Evolutionary conservation across 2,329 filamentous ascomycete species (phyloP), one percentile per base, ranked within the genome.

Genomic region (Beauveria pseudobassiana): DNA sequence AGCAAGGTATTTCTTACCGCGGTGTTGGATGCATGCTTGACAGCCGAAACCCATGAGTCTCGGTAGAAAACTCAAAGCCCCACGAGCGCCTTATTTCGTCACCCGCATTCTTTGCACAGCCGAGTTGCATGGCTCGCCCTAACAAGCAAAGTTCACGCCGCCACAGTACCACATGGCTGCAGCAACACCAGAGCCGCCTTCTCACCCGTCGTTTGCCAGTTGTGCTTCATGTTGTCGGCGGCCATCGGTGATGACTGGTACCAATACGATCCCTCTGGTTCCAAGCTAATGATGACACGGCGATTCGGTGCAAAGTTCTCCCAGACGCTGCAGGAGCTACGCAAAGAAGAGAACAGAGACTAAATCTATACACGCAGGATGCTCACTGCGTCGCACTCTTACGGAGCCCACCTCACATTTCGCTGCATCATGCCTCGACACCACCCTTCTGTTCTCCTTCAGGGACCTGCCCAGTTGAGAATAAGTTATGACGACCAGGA

Each of bases 401-500:
- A 42, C 28, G 22, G 14, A 14, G 18, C 43, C 22, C 54, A 38
- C 14, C 40, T 40, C 50, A 42, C 26, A 42, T 8, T 54, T 10
- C 10, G 22, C n/a, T 26, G 20, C 22, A 16, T 24, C 22, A 26
- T 26, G 34, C 34, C 34, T 38, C 12, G 10, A 38, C 34, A 38
- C 34, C 30, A 34, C 30, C 12, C 34, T 38, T 38, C 34, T 16
- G 34, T 38, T 38, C 34, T 38, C 34, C 34, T 38, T 50, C 57
- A 59, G 57, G 57, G 48, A 59, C 57, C 57, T 59, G 57, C 57
- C 57, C 34, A 52, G 48, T 52, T 59, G n/a, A 42, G 57, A 59
- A 45, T 16, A 8, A 26, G 49, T 34, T 51, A 16, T 38, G 34
- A 38, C 30, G 30, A 34, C 30, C 30, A 34, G 30, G 30, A 34